Evolutionary conservation across 805 yeast species (phyloP), one percentile per base, ranked within the genome.

Genomic region (Wickerhamiella kazuoi): DNA sequence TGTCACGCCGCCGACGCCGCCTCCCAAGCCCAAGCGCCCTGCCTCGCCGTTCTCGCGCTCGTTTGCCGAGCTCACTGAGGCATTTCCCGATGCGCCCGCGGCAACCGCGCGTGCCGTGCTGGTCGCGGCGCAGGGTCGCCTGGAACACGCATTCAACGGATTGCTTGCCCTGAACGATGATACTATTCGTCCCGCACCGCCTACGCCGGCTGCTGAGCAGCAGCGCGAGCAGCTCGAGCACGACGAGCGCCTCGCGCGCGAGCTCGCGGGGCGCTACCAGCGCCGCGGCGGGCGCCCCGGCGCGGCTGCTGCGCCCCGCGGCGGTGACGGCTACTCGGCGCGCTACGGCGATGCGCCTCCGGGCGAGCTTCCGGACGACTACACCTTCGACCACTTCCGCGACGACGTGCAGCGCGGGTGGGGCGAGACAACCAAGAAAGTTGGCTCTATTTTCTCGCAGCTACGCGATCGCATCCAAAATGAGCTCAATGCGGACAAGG

Each of bases 111-210:
- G 75, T 40, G 84, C 93, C 21, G 76, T 82, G 1, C 63, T 86
- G 41, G 80, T 90, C 54, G 97, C 97, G 2, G 74, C 93, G 16
- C 72, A 68, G 36, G 94, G 93, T 21, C 65, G 69, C 36, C 55
- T 82, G 34, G 95, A 83, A 49, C 76, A 80, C 1, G 93, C 95
- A 1, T 87, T 87, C 63, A 79, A 78, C 56, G 96, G 95, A 0
- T 63, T 86, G 50, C 63, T 87, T 43, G 82, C 71, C 48, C 60
- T 82, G 40, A 75, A 81, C 15, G 95, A 86, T 42, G 43, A 36
- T 13, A 45, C 50, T 6, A 45, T 50, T 26, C 63, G 65, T 3
- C 53, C 54, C 3, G 44, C 56, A 16, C 60, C 63, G 15, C 52
- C 52, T 9, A 42, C 53, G 18, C 44, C 50, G 26, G 55, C 50